Conservation (phyloP, 139 green algal genomes). For the Chlamydomonas sp. region DNA sequence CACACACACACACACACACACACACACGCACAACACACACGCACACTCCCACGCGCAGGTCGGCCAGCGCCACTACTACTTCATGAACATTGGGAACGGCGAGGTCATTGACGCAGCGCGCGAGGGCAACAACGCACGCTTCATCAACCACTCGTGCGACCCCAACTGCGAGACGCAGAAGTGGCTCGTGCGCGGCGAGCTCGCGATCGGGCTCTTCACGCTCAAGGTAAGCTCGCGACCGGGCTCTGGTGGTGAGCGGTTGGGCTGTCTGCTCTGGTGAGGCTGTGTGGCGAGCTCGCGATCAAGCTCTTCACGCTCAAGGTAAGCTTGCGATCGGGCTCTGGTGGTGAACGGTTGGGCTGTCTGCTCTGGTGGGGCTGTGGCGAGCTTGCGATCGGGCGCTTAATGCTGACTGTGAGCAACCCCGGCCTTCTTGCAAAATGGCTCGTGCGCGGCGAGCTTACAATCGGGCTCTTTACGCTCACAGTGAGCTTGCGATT, state of each 20-base stretch:
- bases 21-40: too few species aligned
- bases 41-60: too few species aligned
- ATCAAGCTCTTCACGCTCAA: constrained; percentile 86
- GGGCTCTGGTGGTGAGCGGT: too few species aligned
- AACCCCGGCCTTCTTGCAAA: constrained; percentile 50
- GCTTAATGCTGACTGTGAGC: constrained; percentile 66
- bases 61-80: constrained; percentile 94
- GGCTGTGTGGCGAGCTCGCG: too few species aligned
- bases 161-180: constrained; percentile 99
- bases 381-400: constrained; percentile 94
- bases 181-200: constrained; percentile 91
- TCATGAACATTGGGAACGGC: constrained; percentile 96
- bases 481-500: too few species aligned
- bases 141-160: constrained; percentile 97
- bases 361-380: too few species aligned
- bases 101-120: constrained; percentile 94
- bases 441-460: constrained; percentile 90
- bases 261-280: too few species aligned
- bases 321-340: constrained; percentile 91
- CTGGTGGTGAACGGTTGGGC: constrained; percentile 66
- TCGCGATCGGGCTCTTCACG: constrained; percentile 92
- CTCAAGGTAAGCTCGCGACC: too few species aligned
- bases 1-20: too few species aligned
- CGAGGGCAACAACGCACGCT: constrained; percentile 86
- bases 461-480: constrained; percentile 92